Conservation (phyloP, 169 alveolate species). For the Plasmodium vivax region DNA sequence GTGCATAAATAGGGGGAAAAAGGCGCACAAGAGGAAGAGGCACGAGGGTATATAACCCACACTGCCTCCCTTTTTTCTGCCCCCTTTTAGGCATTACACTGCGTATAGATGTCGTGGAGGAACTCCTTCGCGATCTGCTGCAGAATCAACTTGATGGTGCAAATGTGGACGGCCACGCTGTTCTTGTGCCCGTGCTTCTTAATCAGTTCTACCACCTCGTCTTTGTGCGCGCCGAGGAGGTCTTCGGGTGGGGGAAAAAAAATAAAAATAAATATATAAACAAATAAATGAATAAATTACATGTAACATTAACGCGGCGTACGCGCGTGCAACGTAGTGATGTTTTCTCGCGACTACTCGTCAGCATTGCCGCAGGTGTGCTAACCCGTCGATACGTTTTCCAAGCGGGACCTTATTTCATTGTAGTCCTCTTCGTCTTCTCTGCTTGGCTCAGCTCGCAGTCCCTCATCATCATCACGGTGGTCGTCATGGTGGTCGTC, state of each 20-base stretch:
- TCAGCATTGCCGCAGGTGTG: not conserved
- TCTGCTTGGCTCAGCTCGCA: not conserved
- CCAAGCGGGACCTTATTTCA: conserved; percentile 23
- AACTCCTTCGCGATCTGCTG: conserved; percentile 66
- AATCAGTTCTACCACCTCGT: conserved; percentile 31
- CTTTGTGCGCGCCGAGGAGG: conserved; percentile 12
- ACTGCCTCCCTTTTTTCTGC: not conserved
- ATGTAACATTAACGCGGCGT: not conserved
- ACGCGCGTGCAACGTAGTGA: not conserved
- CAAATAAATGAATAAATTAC: too few species aligned
- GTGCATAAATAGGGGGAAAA: not conserved
- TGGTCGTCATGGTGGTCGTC: not conserved
- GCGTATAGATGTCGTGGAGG: conserved; percentile 20
- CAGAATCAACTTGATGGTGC: conserved; percentile 42
- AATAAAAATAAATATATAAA: not conserved
- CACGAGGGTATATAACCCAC: not conserved
- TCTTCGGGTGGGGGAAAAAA: not conserved
- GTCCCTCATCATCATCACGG: not conserved
- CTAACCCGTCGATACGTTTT: conserved; percentile 34
- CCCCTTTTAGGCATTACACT: conserved; percentile 10
- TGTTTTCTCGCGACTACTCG: not conserved
- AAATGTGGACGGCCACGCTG: conserved; percentile 49
- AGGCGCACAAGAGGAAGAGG: not conserved
- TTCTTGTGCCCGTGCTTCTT: conserved; percentile 53
- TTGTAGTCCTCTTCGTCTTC: conserved; percentile 18